Base-by-base conservation (phyloP, 345 rosid species). In the Noccaea caerulescens region DNA sequence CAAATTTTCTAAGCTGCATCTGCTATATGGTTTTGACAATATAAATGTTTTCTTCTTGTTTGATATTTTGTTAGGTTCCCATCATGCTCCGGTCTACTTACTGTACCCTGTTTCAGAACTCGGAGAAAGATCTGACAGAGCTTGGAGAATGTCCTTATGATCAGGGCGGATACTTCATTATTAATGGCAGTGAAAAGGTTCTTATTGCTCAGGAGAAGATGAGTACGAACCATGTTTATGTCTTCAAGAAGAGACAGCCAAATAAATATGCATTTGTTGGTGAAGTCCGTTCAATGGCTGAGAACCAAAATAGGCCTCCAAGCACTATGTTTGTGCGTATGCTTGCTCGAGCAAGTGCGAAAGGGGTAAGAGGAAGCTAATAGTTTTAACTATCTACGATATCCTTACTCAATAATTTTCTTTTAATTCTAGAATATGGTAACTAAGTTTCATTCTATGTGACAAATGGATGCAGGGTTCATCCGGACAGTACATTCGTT, bases 71-170 rank as follows among this genome's bases (percentile, higher is more conserved):
- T 38, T 68, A 94, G 96, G 97, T 94, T 70, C 99, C 95, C 9
- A 94, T 94, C 75, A 94, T 94, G 99, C 99, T 94, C 6, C 92
- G 97, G 55, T 94, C 99, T 42, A 91, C 84, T 68, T 94, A 91
- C 71, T 94, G 99, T 77, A 88, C 97, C 12, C 63, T 94, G 61
- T 85, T 68, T 72, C 93, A 85, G 78, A 94, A 94, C 69, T 91
- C 97, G 8, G 97, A 94, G 86, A 94, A 91, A 80, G 99, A 94
- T 86, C 76, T 91, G 80, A 94, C 96, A 3, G 99, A 94, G 81
- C 92, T 91, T 68, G 99, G 99, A 61, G 99, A 94, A 80, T 94
- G 99, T 73, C 98, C 99, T 25, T 94, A 84, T 75, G 99, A 94
- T 77, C 99, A 94, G 82, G 99, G 99, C 8, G 99, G 97, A 32